Conservation (phyloP, 1,284 basidiomycete genomes). For the Agroathelia rolfsii region DNA sequence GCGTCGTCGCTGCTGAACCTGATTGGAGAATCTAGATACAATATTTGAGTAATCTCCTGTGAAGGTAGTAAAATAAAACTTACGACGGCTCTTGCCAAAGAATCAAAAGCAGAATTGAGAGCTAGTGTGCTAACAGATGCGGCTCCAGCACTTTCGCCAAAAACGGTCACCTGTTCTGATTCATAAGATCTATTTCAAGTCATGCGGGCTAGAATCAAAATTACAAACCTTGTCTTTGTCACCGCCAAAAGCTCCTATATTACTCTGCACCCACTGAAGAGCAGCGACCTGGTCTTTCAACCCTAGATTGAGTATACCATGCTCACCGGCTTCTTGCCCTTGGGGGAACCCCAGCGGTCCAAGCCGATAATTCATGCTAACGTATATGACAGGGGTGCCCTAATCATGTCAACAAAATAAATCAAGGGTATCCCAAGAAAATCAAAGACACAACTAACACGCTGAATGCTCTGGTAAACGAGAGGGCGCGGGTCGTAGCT, state of each 20-base stretch:
- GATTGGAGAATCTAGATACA: slow-evolving; percentile 34
- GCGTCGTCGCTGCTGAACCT: slow-evolving; percentile 24
- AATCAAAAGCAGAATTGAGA: slow-evolving; percentile 29
- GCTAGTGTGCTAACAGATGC: slow-evolving; percentile 33
- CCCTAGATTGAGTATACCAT: slow-evolving; percentile 32
- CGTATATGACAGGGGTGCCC: slow-evolving; percentile 46
- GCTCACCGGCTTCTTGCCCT: slow-evolving; percentile 31
- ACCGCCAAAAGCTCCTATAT: slow-evolving; percentile 38
- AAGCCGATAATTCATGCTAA: slow-evolving; percentile 45
- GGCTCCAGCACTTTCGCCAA: slow-evolving; percentile 45
- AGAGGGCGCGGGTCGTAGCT: slow-evolving; percentile 31
- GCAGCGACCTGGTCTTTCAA: slow-evolving; percentile 34
- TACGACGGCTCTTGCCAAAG: slow-evolving; percentile 33
- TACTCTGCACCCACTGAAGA: slow-evolving; percentile 37
- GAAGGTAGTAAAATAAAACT: slow-evolving; percentile 10
- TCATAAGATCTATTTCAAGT: not conserved
- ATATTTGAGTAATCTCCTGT: not conserved
- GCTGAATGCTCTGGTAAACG: slow-evolving; percentile 32
- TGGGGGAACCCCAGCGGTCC: slow-evolving; percentile 40
- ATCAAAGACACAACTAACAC: slow-evolving; percentile 22
- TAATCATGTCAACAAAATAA: too few species aligned
- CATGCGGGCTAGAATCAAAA: too few species aligned
- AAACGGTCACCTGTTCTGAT: slow-evolving; percentile 33
- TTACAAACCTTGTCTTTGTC: slow-evolving; percentile 31
- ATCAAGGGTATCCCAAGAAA: too few species aligned